Conservation (phyloP, 306 rosid genomes). For the Benincasa hispida region DNA sequence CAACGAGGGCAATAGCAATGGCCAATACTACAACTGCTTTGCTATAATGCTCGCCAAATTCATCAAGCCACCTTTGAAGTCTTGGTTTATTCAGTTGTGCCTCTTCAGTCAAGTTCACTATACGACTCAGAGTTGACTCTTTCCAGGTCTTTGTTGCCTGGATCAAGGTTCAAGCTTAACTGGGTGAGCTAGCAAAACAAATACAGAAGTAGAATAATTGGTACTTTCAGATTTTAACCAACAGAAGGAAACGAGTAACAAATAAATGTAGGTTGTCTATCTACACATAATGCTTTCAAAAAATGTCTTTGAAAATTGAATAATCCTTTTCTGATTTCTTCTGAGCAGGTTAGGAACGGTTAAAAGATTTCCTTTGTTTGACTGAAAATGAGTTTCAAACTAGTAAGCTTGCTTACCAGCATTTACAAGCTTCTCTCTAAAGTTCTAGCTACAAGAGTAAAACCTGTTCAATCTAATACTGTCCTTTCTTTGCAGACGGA, state of each 20-base stretch:
- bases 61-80: constrained; percentile 97
- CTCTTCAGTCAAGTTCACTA: constrained; percentile 93
- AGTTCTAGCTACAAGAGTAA: neutral
- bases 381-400: neutral
- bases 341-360: neutral
- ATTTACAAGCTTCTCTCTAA: neutral
- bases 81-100: constrained; percentile 79
- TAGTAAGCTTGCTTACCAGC: neutral
- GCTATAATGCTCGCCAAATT: constrained; percentile 92
- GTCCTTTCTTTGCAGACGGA: neutral
- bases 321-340: neutral
- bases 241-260: neutral
- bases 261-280: neutral
- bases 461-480: neutral
- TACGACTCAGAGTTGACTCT: constrained; percentile 76
- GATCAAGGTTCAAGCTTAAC: neutral
- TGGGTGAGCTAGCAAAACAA: neutral
- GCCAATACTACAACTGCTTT: constrained; percentile 81
- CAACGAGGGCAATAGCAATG: constrained; percentile 65
- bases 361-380: neutral
- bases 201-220: neutral
- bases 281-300: neutral
- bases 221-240: neutral
- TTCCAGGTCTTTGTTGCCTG: constrained; percentile 84
- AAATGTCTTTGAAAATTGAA: neutral